Evolutionary conservation across 495 filamentous ascomycete genomes (phyloP), one percentile per base, ranked within the genome.

Genomic region (Talaromyces liani): DNA sequence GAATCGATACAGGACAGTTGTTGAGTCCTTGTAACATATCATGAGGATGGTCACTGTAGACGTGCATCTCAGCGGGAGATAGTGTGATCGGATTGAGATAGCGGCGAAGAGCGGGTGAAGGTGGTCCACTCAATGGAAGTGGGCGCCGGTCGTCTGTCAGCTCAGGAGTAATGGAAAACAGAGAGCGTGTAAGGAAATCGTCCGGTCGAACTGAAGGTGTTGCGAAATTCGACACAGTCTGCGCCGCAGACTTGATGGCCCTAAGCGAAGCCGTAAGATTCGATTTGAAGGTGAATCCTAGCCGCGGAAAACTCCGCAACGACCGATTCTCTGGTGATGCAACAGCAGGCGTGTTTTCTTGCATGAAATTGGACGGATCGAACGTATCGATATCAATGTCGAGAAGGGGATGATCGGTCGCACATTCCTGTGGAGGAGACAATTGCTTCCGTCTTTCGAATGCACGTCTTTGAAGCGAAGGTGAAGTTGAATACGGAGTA

Each of bases 241-340:
- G 88, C 20, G 92, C 93, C 0, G 92, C 93, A 12, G 87, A 90
- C 72, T 90, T 90, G 62, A 98, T 84, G 27, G 90, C 91, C 34
- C 90, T 85, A 59, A 98, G 75, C 0, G 94, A 98, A 22, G 93
- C 92, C 4, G 93, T 98, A 16, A 98, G 81, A 67, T 98, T 98
- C 2, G 94, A 98, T 68, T 92, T 95, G 77, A 97, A 92, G 10
- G 84, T 85, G 16, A 80, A 78, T 14, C 71, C 73, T 6, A 79
- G 53, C n/a, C 75, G 72, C n/a, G 77, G 71, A 20, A 79, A 75
- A 12, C 72, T 67, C 45, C 72, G 68, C 4, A 51, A 7, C 6
- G 60, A 54, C 12, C 41, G 39, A 45, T 4, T 53, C 7, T 53
- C 36, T 9, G 57, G 31, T 6, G 58, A 29, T 4, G 22, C 10